Evolutionary conservation across 371 early-diverging fungal species (phyloP), one percentile per base, ranked within the genome.

Genomic region (Capniomyces stellatus): DNA sequence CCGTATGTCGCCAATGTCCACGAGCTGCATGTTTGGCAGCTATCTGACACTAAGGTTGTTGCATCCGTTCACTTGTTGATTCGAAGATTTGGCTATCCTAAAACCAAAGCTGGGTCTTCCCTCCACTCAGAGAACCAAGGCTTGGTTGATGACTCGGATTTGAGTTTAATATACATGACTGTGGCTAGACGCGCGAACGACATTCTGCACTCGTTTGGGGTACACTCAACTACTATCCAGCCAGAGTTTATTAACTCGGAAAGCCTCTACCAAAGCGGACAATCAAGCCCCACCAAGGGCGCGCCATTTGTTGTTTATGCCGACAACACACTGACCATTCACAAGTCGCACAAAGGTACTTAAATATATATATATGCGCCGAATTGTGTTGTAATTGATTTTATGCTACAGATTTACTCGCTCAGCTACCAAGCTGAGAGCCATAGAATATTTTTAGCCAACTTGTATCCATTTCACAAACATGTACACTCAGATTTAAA

Each of bases 11-110:
- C 79, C 3, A 82, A 80, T 18, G 73, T 91, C 29, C 94, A 93
- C 58, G 94, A 93, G 54, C 57, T 93, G n/a, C 94, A 93, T 59
- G 83, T 93, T 23, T 93, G 92, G 92, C 85, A 88, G 60, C 65
- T 93, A 51, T 83, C 83, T 27, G 88, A 89, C 46, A 80, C 78
- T 51, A 88, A 91, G 59, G 64, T 74, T 48, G 77, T 92, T 47
- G 87, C 87, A 0, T 82, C 87, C 0, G 78, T 89, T 15, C 94
- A 93, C 64, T 77, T 92, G 0, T 64, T 76, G 15, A 61, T 88
- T 35, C 35, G 15, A 15, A 35, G 35, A 15, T 15, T 15, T 15
- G 15, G 15, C 10, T 15, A 10, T 15, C 4, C 30, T 13, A 29
- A 23, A 40, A 12, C 18, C 4, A 31, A 29, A 23, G 24, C 51